These are phyloP conservation scores for Podospora australis DNA, from an alignment of 495 filamentous ascomycete genomes.

Conservation along the genomic window DNA sequence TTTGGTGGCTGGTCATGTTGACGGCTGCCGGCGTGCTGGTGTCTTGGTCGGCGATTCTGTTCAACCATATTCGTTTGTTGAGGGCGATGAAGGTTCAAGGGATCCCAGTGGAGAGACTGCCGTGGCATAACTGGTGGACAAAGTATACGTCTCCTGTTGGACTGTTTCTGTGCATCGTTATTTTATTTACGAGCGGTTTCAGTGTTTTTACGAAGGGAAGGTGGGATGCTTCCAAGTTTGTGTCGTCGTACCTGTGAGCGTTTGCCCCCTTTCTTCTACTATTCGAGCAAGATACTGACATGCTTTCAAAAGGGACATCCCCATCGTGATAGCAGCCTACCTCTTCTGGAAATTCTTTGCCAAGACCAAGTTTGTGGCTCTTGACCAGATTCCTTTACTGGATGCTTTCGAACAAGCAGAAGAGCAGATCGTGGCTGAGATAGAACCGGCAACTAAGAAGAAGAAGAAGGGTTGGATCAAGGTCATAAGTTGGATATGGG, in stretches of 20 bases:
- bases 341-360: constrained; percentile 49
- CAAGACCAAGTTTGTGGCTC: constrained; percentile 46
- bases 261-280: background rate
- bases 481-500: constrained; percentile 38
- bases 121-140: constrained; percentile 42
- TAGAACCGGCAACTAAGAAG: constrained; percentile 1
- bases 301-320: constrained; percentile 40
- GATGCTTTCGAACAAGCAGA: constrained; percentile 34
- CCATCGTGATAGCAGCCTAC: constrained; percentile 46
- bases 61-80: constrained; percentile 43
- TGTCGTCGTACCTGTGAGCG: constrained; percentile 45
- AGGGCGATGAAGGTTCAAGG: constrained; percentile 38
- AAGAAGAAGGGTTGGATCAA: constrained; percentile 24
- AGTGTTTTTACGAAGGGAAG: constrained; percentile 42
- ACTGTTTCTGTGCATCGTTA: constrained; percentile 39
- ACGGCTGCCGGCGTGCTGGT: constrained; percentile 50
- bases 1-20: constrained; percentile 55
- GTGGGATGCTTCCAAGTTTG: constrained; percentile 41
- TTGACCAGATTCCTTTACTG: constrained; percentile 45
- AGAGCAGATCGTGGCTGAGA: constrained; percentile 28
- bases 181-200: constrained; percentile 44
- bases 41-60: constrained; percentile 44
- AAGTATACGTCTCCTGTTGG: constrained; percentile 31
- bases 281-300: background rate
- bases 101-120: constrained; percentile 30